Evolutionary conservation across 192 early-diverging fungal genomes (phyloP).

Genomic region (Entomortierella lignicola): DNA sequence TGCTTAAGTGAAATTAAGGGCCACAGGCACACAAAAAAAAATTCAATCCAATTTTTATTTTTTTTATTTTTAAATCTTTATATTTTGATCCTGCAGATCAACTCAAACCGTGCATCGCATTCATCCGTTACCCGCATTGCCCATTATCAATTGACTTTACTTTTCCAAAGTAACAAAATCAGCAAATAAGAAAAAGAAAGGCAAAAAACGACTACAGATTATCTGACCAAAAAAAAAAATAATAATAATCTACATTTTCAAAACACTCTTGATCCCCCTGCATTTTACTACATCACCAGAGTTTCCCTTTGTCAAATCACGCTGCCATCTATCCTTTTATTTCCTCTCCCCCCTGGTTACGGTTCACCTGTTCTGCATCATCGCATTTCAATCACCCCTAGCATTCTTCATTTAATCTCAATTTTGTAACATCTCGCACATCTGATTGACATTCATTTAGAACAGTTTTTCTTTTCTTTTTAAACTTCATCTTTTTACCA

Average conservation of each 20-base stretch:
- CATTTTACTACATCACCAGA: too few species aligned
- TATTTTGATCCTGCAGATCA: slow-evolving; percentile 2
- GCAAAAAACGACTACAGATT: not conserved
- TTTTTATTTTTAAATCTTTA: not conserved
- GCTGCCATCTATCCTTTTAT: too few species aligned
- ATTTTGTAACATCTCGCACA: not conserved
- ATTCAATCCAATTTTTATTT: not conserved
- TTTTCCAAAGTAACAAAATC: not conserved
- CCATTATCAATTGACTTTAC: not conserved
- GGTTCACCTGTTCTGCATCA: not conserved
- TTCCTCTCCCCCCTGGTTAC: too few species aligned
- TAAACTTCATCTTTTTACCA: not conserved
- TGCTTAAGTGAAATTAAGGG: too few species aligned
- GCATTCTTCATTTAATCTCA: not conserved
- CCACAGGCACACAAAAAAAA: not conserved
- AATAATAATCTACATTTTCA: too few species aligned
- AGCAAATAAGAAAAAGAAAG: not conserved
- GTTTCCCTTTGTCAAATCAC: too few species aligned
- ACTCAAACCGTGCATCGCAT: not conserved
- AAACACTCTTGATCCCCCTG: too few species aligned
- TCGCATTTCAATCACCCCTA: not conserved
- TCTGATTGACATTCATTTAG: not conserved
- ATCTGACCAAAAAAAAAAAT: not conserved
- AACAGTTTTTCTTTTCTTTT: not conserved
- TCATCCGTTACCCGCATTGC: not conserved